Evolutionary conservation across 2,329 filamentous ascomycete genomes (phyloP).

Genomic region (Chrysoporthe austroafricana): DNA sequence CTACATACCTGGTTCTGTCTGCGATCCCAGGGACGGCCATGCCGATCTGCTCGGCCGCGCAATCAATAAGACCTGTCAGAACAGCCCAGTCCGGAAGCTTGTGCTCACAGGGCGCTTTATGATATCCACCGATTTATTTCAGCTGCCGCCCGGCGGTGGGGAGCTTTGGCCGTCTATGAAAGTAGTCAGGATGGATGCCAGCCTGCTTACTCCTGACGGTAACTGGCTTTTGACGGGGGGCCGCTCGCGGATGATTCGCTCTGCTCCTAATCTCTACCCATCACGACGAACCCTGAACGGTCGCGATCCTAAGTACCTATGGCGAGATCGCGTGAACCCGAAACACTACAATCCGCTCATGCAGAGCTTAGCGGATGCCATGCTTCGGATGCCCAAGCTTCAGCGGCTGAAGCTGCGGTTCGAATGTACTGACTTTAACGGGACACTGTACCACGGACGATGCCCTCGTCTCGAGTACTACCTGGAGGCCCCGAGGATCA

Average conservation of each 20-base stretch:
- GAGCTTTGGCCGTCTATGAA: not conserved
- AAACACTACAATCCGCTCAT: not conserved
- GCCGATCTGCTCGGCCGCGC: not conserved
- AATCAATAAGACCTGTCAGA: not conserved
- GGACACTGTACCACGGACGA: not conserved
- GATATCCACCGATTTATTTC: not conserved
- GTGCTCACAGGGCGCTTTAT: not conserved
- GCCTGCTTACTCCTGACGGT: not conserved
- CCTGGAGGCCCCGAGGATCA: not conserved
- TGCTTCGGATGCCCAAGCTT: constrained; percentile 1
- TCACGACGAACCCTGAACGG: not conserved
- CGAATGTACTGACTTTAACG: not conserved
- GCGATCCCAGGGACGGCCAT: not conserved
- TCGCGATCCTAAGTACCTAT: not conserved
- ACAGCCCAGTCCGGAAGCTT: not conserved
- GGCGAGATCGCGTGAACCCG: not conserved
- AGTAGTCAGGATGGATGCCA: not conserved
- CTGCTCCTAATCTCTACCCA: not conserved
- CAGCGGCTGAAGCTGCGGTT: not conserved
- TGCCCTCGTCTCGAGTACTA: not conserved
- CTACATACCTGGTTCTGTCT: not conserved
- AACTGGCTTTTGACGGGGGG: not conserved
- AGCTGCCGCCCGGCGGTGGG: not conserved
- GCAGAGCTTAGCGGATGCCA: not conserved
- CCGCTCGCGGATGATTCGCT: not conserved